These are phyloP conservation scores for Mercurialis annua DNA, from an alignment of 345 rosid genomes.

Conservation along the genomic window DNA sequence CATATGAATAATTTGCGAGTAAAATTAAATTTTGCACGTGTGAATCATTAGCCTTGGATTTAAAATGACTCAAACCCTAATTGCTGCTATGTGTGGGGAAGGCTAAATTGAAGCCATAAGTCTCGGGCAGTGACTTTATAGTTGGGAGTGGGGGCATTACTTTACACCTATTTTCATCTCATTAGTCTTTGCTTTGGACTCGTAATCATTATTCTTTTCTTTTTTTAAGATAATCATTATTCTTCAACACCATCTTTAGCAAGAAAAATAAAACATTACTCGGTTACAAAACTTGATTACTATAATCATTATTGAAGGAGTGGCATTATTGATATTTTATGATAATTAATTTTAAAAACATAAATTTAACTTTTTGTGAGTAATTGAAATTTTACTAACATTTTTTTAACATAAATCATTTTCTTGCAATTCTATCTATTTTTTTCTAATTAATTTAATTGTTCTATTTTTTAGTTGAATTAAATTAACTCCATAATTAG, in stretches of 20 bases:
- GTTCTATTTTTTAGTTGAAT: no score
- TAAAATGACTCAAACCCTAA: slow-evolving; percentile 20
- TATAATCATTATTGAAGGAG: no score
- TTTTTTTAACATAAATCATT: no score
- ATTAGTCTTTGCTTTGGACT: slow-evolving; percentile 35
- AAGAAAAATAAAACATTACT: slow-evolving; percentile 26
- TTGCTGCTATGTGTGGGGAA: slow-evolving; percentile 9
- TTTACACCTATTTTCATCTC: slow-evolving; percentile 46
- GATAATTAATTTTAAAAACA: no score
- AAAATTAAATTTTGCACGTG: slow-evolving; percentile 27
- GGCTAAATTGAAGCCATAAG: slow-evolving; percentile 45
- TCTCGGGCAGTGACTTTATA: slow-evolving; percentile 41
- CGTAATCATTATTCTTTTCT: slow-evolving; percentile 39
- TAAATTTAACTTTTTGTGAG: no score
- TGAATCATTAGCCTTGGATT: slow-evolving; percentile 28
- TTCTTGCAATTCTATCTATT: no score
- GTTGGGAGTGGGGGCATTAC: slow-evolving; percentile 37
- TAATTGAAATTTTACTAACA: no score
- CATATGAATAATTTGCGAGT: slow-evolving; percentile 2
- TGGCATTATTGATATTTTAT: no score
- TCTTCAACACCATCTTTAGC: slow-evolving; percentile 34
- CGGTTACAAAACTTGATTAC: slow-evolving; percentile 34
- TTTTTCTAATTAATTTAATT: no score
- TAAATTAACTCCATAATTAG: no score
- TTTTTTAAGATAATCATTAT: slow-evolving; percentile 44